Evolutionary conservation across 805 yeast genomes (phyloP), one percentile per base, ranked within the genome.

Genomic region (Candida rishiriensis): DNA sequence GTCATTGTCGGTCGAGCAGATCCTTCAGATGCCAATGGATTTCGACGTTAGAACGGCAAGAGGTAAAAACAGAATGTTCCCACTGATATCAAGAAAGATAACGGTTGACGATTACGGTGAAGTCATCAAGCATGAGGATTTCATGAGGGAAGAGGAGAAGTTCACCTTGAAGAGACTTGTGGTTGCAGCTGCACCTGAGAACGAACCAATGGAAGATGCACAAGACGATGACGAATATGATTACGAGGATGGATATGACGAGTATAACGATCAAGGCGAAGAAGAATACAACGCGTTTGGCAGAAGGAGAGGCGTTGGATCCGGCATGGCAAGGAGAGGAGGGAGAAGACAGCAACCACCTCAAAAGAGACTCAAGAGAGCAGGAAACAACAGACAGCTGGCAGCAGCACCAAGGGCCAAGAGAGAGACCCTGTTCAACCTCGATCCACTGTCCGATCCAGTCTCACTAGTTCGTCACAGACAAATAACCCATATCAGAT

Each of bases 31-130:
- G 46, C 78, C 81, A 1, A 68, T 81, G 57, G 81, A 76, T 53
- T 69, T 64, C 42, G 87, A 83, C 55, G 76, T 82, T 36, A 69
- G 75, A 29, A 69, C 69, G 6, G 70, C 72, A 32, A 65, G 61
- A 56, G 77, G 70, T 62, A 76, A 58, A 63, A 73, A 70, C 61
- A 77, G 73, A 36, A 83, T 85, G 86, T 93, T 91, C 57, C 98
- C 96, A 11, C 85, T 70, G 53, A 67, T 78, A 33, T 74, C 76
- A 1, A 75, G 71, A 29, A 77, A 78, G 53, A 68, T 75, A 18
- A 79, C 85, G 51, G 68, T 73, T 38, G 98, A 93, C 59, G 97
- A 91, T 52, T 93, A 91, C 61, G 99, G 99, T 29, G 83, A 79
- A 44, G 65, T 82, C 2, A 81, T 90, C 16, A 81, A 83, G 49